Percentiles rank a stretch among this genome's conserved stretches.
Conservation (phyloP, 2,329 filamentous ascomycete genomes). For the Aspergillus pseudoviridinutans region DNA sequence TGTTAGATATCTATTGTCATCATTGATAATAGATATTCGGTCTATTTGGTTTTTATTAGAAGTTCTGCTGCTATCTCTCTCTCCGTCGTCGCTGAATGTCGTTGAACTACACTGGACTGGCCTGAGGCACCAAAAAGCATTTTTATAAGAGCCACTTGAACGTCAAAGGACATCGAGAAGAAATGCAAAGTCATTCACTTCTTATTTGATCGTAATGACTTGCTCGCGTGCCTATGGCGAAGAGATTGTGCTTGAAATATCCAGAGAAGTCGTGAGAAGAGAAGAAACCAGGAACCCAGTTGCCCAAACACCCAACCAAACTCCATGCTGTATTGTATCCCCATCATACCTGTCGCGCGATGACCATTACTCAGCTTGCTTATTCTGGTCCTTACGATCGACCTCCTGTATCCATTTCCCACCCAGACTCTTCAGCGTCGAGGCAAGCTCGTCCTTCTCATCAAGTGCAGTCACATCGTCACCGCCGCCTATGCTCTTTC, state of each 20-base stretch:
- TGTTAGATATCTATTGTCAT: background rate
- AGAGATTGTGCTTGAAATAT: background rate
- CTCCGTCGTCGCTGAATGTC: background rate
- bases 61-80: background rate
- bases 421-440: slow-evolving; percentile 69
- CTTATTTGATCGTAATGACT: background rate
- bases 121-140: background rate
- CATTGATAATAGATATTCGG: background rate
- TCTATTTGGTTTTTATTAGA: background rate
- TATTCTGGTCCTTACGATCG: slow-evolving; percentile 16
- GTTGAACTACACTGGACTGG: background rate
- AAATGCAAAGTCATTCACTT: too few species aligned
- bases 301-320: background rate
- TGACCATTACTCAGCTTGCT: background rate
- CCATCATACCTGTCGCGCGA: background rate
- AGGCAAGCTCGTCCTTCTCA: slow-evolving; percentile 60
- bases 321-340: background rate
- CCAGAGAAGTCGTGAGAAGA: background rate
- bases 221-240: background rate
- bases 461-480: slow-evolving; percentile 79
- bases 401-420: slow-evolving; percentile 58
- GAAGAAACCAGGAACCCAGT: background rate
- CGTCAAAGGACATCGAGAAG: too few species aligned
- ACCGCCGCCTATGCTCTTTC: slow-evolving; percentile 82
- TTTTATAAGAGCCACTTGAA: background rate